Base-by-base conservation (phyloP, 176 grass and related monocot species). In the Rhipidocladum racemiflorum region DNA sequence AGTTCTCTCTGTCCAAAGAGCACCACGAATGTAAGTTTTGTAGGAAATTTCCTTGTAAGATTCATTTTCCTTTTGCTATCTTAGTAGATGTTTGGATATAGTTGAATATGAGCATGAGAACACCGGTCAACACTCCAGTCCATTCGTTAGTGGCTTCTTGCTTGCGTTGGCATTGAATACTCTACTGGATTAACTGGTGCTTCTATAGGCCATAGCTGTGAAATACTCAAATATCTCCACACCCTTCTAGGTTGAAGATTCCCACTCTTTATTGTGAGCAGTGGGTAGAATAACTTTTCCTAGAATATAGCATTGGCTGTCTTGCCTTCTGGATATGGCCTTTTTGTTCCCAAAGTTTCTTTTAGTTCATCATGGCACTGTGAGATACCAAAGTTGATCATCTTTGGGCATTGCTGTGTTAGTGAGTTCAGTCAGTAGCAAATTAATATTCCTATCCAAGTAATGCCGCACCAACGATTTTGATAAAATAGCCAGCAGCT, bases 11-110 rank as follows among this genome's bases (percentile, higher is more conserved):
- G 89, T 91, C 95, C 72, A 95, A 85, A 83, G 61, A 88, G 7
- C 95, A 98, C 69, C 95, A 85, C 76, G 92, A 98, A 92, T 87
- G 95, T 98, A 90, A 91, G 92, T 75, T 83, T 64, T 80, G 34
- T 8, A 63, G 25, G 5, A 11, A 38, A 23, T 4, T 76, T 46
- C 9, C 53, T 55, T 29, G 15, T 32, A 75, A 40, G 61, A 10
- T 63, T 63, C 24, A n/a, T 55, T 85, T 35, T 24, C 1, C 14
- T 17, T 66, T 74, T 51, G 20, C 24, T 40, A 50, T 75, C n/a
- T 34, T 70, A 65, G 57, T 4, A 57, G 18, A 20, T 10, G 17
- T 65, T 65, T 59, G 48, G 2, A 7, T 51, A 61, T 6, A 80
- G 8, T 15, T 63, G 34, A 25, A 25, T 25, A 54, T 75, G 36